A percentile compares a stretch with the other conserved stretches of the same genome.
Conservation (phyloP, 2,329 filamentous ascomycete genomes). For the Lasiodiplodia gonubiensis region DNA sequence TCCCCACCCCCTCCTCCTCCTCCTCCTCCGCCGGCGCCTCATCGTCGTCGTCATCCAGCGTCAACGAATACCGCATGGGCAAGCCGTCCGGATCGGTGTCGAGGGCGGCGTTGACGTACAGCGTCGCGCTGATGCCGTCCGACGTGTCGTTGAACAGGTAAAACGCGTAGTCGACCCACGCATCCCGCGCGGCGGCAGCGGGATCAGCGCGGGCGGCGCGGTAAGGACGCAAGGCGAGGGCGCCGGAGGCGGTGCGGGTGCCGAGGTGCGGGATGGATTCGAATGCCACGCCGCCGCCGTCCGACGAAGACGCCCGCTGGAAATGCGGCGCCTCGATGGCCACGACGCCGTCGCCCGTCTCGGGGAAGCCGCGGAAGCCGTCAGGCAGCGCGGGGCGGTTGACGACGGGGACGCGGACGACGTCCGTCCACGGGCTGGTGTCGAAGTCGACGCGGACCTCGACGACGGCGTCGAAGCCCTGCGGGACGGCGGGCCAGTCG, state of each 20-base stretch:
- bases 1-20: too few relatives aligned
- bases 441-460: slow-evolving; percentile 34
- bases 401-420: slow-evolving; percentile 32
- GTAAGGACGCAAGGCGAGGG: slow-evolving; percentile 26
- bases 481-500: slow-evolving; percentile 31
- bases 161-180: slow-evolving; percentile 31
- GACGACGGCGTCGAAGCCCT: slow-evolving; percentile 31
- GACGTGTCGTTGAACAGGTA: slow-evolving; percentile 32
- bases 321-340: slow-evolving; percentile 36
- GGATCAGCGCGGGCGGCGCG: slow-evolving; percentile 25
- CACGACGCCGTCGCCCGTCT: slow-evolving; percentile 33
- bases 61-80: slow-evolving; percentile 54
- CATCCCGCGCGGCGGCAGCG: not conserved
- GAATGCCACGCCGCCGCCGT: not conserved
- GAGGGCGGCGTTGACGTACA: slow-evolving; percentile 48
- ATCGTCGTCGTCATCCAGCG: slow-evolving; percentile 49
- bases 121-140: slow-evolving; percentile 32
- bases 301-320: slow-evolving; percentile 14
- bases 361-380: slow-evolving; percentile 35
- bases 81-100: slow-evolving; percentile 53
- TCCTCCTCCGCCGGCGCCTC: too few relatives aligned
- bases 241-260: slow-evolving; percentile 33
- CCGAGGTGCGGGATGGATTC: slow-evolving; percentile 24
- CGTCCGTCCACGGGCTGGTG: slow-evolving; percentile 31
- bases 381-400: slow-evolving; percentile 32